Conservation (phyloP, 306 rosid genomes). For the Mimosa bimucronata region DNA sequence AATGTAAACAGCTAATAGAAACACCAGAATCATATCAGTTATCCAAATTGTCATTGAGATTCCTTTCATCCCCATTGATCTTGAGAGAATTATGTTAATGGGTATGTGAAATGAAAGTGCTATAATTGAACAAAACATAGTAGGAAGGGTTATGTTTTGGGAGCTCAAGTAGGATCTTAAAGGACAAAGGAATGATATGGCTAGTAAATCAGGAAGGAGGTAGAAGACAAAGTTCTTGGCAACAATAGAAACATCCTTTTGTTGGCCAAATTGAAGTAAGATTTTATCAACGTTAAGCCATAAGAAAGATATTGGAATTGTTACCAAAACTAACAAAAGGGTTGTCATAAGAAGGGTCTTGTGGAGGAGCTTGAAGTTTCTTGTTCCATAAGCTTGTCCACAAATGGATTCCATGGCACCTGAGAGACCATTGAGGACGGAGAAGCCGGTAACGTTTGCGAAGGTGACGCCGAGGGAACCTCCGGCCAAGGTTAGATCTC, state of each 20-base stretch:
- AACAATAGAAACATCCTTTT: constrained; percentile 53
- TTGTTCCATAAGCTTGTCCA: constrained; percentile 92
- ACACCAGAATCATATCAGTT: constrained; percentile 62
- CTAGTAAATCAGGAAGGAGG: constrained; percentile 72
- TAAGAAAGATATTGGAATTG: constrained; percentile 70
- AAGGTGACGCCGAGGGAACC: constrained; percentile 83
- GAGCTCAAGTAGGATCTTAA: constrained; percentile 76
- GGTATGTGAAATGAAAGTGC: constrained; percentile 76
- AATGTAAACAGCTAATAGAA: constrained; percentile 59
- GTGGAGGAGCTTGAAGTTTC: constrained; percentile 72
- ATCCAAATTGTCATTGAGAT: constrained; percentile 85
- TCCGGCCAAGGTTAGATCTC: constrained; percentile 76
- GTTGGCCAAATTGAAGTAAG: constrained; percentile 73
- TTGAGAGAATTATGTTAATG: constrained; percentile 62
- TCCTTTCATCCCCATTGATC: constrained; percentile 67
- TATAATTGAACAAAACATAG: constrained; percentile 62
- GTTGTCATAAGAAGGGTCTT: constrained; percentile 77
- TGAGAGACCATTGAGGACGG: constrained; percentile 77
- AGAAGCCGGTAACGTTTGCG: constrained; percentile 87
- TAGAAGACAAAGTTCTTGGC: constrained; percentile 58
- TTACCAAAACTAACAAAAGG: constrained; percentile 49
- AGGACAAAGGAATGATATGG: constrained; percentile 74
- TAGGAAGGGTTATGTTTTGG: constrained; percentile 70
- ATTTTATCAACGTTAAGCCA: constrained; percentile 82
- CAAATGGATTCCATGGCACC: constrained; percentile 91